A percentile compares a stretch with the other conserved stretches of the same genome.
phyloP scores from a whole-genome alignment of 225 moss, liverwort and hornwort genomes.

The Anthoceros angustus region DNA sequence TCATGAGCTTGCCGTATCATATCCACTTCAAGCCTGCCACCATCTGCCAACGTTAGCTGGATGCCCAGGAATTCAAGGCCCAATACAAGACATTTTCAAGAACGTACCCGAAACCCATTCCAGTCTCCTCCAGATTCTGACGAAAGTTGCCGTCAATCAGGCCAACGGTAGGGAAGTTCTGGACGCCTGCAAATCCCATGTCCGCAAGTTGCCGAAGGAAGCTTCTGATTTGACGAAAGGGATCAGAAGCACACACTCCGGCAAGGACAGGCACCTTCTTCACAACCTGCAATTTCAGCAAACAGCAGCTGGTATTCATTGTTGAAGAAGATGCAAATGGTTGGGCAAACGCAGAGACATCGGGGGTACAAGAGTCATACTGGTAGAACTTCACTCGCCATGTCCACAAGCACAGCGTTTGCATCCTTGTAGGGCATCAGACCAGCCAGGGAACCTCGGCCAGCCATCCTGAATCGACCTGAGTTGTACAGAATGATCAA shows the following conservation, averaged over 20 bases:
- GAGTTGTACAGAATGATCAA: background rate
- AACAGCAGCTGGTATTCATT: background rate
- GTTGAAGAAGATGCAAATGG: background rate
- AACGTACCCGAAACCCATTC: conserved; percentile 88
- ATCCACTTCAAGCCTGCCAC: conserved; percentile 73
- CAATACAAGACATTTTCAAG: conserved; percentile 4
- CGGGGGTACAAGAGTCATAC: conserved; percentile 21
- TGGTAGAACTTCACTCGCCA: conserved; percentile 86
- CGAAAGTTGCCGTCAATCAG: conserved; percentile 83
- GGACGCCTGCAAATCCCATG: conserved; percentile 74
- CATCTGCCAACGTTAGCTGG: conserved; percentile 1
- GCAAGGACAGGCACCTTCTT: conserved; percentile 58
- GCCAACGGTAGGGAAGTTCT: conserved; percentile 94
- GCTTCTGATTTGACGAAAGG: conserved; percentile 71
- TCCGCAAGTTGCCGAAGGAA: conserved; percentile 74
- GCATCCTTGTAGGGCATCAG: conserved; percentile 99
- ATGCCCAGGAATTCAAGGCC: conserved; percentile 7
- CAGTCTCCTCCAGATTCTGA: conserved; percentile 92
- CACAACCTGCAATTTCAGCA: conserved; percentile 30
- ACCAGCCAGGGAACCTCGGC: conserved; percentile 33
- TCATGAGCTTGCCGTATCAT: conserved; percentile 82
- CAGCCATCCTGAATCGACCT: background rate
- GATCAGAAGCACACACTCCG: conserved; percentile 94
- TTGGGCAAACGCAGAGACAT: background rate
- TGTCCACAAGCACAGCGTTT: conserved; percentile 85